Base-by-base conservation (phyloP, 108 stramenopile genomes). In the Skeletonema menzelii region DNA sequence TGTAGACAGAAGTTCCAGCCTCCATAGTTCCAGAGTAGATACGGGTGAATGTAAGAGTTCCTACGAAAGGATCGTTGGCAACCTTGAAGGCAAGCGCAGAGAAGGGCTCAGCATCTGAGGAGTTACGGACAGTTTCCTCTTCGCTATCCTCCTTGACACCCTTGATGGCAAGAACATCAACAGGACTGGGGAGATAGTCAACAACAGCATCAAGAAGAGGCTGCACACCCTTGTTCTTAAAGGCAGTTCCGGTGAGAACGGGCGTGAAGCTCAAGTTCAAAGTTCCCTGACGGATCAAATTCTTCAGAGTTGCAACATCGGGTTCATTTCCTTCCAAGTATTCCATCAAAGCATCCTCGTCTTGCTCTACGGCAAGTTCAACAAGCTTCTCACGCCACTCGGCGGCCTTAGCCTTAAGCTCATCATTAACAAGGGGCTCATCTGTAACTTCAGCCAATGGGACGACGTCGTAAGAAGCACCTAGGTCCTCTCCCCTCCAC, bases 181-280 rank as follows among this genome's bases (percentile, higher is more conserved):
- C 70, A 1, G 99, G 99, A 34, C 95, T 93, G 72, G 99, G 99
- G 74, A 99, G 91, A 84, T 96, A 99, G 72, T 98, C 97, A 42
- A 97, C 85, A 56, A 98, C 93, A 28, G 97, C 97, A 85, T 99
- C 98, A 56, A 99, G 77, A 47, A 99, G 84, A 35, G 97, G 95
- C 73, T 99, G 98, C 6, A 99, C 98, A 46, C 98, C 98, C 82
- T 96, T 98, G 85, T 98, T 97, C 85, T 98, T 97, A 80, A 99
- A 96, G 15, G 99, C 96, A 46, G 97, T 93, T 71, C 99, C 99
- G 34, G 97, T 97, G 32, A 99, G 74, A 46, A 98, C 96, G 65
- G 98, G 97, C 12, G 98, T 91, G 56, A 91, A 93, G 19, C 72
- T 76, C 27, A 88, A 80, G 56, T 77, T 81, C 57, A 99, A 83